Evolutionary conservation across 345 rosid genomes (phyloP), one percentile per base, ranked within the genome.

Genomic region (Microcos paniculata): DNA sequence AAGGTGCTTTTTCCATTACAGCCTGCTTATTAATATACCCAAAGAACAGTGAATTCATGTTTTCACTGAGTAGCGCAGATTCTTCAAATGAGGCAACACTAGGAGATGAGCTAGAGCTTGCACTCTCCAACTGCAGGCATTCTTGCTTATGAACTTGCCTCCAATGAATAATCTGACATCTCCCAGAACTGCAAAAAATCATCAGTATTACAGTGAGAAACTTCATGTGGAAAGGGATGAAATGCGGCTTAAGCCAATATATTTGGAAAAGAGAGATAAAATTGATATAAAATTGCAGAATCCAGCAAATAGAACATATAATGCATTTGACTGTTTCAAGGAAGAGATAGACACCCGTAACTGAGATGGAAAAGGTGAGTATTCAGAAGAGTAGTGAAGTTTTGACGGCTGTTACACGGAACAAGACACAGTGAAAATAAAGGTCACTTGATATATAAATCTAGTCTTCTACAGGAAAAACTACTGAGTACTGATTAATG

Each of bases 131-230:
- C 23, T 64, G 87, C 62, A 78, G 80, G 83, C 98, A 94, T 76
- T 92, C 94, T 38, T 89, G 82, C 80, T 82, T 88, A 71, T 94
- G 98, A 68, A 83, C 87, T 85, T 80, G 80, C 88, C 97, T 92
- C 98, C 98, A 94, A 74, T 94, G 98, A 85, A 88, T 81, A 85
- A 94, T 90, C 82, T 94, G 98, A 79, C 98, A 94, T 87, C 84
- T 91, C 45, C 97, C 97, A 31, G 98, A 94, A 85, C 97, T 94
- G 88, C 85, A 82, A 72, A 43, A 62, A 16, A 43, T 64, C 6
- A 78, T 72, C 59, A 67, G 16, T 58, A 15, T 58, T 53, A 66
- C 62, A 24, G 70, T 75, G 57, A 62, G 58, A 52, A 70, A 55
- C 71, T 35, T 55, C 45, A 24, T 31, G 21, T 16, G 10, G 45